phyloP scores from a whole-genome alignment of 805 yeast species.

The Sugiyamaella lignohabitans region DNA sequence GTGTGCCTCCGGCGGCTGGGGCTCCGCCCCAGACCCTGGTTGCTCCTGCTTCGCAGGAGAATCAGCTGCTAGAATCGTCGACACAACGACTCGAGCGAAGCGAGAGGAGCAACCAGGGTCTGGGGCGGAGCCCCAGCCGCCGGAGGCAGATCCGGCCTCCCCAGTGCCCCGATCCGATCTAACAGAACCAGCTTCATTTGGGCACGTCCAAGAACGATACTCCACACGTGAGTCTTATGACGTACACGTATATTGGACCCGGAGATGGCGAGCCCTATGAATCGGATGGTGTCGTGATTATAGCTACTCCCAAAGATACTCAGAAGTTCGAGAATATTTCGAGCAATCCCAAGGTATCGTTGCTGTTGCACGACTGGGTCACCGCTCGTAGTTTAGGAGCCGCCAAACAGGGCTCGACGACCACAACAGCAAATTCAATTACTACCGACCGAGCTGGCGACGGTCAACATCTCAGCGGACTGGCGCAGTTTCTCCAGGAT shows the following conservation, averaged over 20 bases:
- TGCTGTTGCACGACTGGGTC: conserved; percentile 88
- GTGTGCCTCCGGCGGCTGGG: not conserved
- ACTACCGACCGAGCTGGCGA: conserved; percentile 24
- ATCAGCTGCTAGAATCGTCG: not conserved
- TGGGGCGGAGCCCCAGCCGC: no score
- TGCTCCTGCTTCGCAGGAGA: not conserved
- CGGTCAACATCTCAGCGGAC: conserved; percentile 32
- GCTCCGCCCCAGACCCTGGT: not conserved
- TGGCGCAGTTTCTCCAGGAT: conserved; percentile 59
- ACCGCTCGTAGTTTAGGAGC: conserved; percentile 37
- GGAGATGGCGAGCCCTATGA: conserved; percentile 31
- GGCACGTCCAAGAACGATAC: conserved; percentile 69
- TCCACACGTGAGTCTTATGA: conserved; percentile 91
- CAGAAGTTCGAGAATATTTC: conserved; percentile 65
- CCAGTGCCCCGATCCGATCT: not conserved
- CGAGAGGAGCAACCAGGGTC: no score
- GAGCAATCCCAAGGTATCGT: conserved; percentile 68
- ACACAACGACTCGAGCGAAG: no score
- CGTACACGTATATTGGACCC: conserved; percentile 58
- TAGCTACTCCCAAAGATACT: conserved; percentile 67
- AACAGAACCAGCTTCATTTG: conserved; percentile 49
- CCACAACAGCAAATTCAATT: conserved; percentile 8
- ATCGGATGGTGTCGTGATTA: conserved; percentile 49
- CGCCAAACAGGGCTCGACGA: conserved; percentile 16
- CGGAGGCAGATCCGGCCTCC: not conserved